Conservation (phyloP, 441 rosid genomes). For the Jatropha multifida region DNA sequence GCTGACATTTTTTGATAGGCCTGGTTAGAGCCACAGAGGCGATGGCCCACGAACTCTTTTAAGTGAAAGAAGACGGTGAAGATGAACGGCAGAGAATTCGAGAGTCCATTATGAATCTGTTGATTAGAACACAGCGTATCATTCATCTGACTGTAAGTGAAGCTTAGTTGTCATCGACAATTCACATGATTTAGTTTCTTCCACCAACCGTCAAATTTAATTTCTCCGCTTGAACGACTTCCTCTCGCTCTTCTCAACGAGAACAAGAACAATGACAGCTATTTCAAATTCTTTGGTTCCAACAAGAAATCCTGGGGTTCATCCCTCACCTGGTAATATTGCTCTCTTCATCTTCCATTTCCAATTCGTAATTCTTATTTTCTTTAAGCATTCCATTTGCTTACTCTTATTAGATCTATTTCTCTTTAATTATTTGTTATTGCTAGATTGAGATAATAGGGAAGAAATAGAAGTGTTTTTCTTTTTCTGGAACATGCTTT, state of each 20-base stretch:
- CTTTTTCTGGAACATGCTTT: too few relatives aligned
- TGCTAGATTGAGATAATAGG: not conserved
- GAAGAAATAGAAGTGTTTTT: not conserved
- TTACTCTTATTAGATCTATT: not conserved
- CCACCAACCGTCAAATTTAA: not conserved
- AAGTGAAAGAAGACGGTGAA: not conserved
- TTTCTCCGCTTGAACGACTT: not conserved
- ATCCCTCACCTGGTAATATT: constrained; percentile 37
- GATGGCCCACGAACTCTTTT: not conserved
- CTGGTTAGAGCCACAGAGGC: not conserved
- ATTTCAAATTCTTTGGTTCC: constrained; percentile 46
- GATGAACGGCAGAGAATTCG: not conserved
- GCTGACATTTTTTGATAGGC: not conserved
- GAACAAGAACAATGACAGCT: constrained; percentile 40
- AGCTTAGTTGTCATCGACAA: constrained; percentile 44
- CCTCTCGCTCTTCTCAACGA: not conserved
- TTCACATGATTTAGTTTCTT: constrained; percentile 1
- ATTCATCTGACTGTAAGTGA: not conserved
- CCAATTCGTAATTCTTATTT: not conserved
- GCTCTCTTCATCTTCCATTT: not conserved
- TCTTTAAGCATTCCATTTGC: not conserved
- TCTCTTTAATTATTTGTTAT: not conserved
- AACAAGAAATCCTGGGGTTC: constrained; percentile 31
- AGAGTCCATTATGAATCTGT: not conserved
- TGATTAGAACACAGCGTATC: not conserved